Conservation (phyloP, 331 rosid species). For the Erythrophleum ivorense region DNA sequence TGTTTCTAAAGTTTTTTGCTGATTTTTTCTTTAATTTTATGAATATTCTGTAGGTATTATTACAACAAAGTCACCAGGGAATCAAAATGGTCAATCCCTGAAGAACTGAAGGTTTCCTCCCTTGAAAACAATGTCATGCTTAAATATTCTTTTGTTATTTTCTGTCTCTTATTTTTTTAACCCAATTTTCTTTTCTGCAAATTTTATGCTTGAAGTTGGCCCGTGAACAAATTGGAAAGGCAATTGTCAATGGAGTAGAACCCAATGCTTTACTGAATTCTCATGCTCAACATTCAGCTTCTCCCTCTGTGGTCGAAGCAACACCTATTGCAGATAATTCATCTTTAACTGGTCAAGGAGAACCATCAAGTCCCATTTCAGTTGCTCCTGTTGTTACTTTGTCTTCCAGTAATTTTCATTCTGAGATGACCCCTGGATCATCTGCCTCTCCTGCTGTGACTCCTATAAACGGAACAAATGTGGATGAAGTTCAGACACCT, state of each 20-base stretch:
- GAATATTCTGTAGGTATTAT: constrained; percentile 72
- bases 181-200: constrained; percentile 39
- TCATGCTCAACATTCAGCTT: constrained; percentile 52
- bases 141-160: constrained; percentile 18
- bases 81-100: constrained; percentile 92
- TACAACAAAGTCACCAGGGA: constrained; percentile 80
- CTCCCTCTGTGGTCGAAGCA: constrained; percentile 57
- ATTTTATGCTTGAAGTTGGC: constrained; percentile 68
- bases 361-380: constrained; percentile 66
- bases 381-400: constrained; percentile 63
- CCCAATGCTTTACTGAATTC: constrained; percentile 44
- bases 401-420: constrained; percentile 49
- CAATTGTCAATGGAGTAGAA: constrained; percentile 53
- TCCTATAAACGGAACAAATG: constrained; percentile 44
- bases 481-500: constrained; percentile 56
- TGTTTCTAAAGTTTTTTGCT: constrained; percentile 31
- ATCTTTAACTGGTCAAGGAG: constrained; percentile 54
- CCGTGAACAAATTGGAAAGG: constrained; percentile 75
- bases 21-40: constrained; percentile 35
- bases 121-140: constrained; percentile 29
- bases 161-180: constrained; percentile 16
- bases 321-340: constrained; percentile 49
- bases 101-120: constrained; percentile 77
- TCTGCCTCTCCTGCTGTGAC: constrained; percentile 60
- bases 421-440: constrained; percentile 53